Evolutionary conservation across 73 alveolate species (phyloP).

Genomic region (Blepharisma japonicum): DNA sequence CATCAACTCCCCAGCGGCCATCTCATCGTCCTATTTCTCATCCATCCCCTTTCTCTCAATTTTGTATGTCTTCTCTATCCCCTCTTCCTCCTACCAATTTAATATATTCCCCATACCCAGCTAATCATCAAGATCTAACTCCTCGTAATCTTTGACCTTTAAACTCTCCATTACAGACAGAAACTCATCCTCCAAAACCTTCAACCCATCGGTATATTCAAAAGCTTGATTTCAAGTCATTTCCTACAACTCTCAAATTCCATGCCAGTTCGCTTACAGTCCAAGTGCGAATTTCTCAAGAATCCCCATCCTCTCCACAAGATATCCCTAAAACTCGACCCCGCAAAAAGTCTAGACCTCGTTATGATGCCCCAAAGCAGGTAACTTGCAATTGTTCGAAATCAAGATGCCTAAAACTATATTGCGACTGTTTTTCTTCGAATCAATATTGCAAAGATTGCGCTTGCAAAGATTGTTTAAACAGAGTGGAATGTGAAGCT

Average conservation of each 20-base stretch:
- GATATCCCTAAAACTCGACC: slow-evolving; percentile 8
- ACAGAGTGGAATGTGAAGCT: slow-evolving; percentile 17
- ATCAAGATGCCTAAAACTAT: slow-evolving; percentile 88
- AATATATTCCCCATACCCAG: too few species aligned
- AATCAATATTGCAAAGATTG: slow-evolving; percentile 49
- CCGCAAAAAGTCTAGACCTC: slow-evolving; percentile 1
- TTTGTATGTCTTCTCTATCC: slow-evolving; percentile 24
- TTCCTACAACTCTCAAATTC: not conserved
- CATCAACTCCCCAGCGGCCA: slow-evolving; percentile 2
- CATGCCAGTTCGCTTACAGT: slow-evolving; percentile 4
- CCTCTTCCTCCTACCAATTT: slow-evolving; percentile 16
- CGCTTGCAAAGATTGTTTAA: slow-evolving; percentile 32
- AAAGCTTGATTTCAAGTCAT: not conserved
- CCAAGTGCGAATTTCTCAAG: not conserved
- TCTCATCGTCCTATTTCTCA: not conserved
- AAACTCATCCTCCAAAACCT: not conserved
- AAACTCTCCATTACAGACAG: not conserved
- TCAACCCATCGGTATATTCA: not conserved
- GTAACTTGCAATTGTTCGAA: slow-evolving; percentile 81
- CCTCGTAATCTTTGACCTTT: not conserved
- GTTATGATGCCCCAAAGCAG: not conserved
- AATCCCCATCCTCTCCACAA: not conserved
- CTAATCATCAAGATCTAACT: too few species aligned
- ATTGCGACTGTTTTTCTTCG: slow-evolving; percentile 95
- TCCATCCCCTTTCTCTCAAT: slow-evolving; percentile 15